A percentile compares a stretch with the other conserved stretches of the same genome.
Evolutionary conservation across 192 early-diverging fungal genomes (phyloP).

Genomic region (Coemansia sp.): DNA sequence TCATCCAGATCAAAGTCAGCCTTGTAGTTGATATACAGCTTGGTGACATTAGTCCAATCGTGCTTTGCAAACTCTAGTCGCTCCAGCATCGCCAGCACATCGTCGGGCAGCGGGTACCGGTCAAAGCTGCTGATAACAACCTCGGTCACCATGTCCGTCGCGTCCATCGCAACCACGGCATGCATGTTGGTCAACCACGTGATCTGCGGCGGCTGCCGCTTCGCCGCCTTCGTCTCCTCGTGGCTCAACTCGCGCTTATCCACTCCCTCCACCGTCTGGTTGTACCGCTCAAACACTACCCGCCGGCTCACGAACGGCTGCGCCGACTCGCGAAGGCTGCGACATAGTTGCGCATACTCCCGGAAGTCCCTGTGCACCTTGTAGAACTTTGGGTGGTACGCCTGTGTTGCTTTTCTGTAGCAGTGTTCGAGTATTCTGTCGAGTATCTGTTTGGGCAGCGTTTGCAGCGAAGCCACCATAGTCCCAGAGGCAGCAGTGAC

Average conservation of each 20-base stretch:
- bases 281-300: slow-evolving; percentile 42
- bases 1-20: slow-evolving; percentile 37
- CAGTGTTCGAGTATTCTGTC: slow-evolving; percentile 25
- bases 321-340: slow-evolving; percentile 18
- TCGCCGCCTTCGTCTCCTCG: slow-evolving; percentile 23
- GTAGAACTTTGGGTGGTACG: slow-evolving; percentile 27
- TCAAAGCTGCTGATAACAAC: slow-evolving; percentile 24
- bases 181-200: slow-evolving; percentile 31
- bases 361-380: slow-evolving; percentile 14
- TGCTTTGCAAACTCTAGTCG: slow-evolving; percentile 16
- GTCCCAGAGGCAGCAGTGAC: background rate
- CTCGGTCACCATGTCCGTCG: slow-evolving; percentile 7
- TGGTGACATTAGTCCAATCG: slow-evolving; percentile 13
- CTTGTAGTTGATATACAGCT: slow-evolving; percentile 21
- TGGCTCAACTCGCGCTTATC: slow-evolving; percentile 14
- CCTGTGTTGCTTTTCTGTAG: slow-evolving; percentile 13
- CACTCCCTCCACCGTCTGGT: slow-evolving; percentile 20
- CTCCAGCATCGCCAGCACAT: slow-evolving; percentile 24
- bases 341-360: slow-evolving; percentile 21
- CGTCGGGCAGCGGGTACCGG: slow-evolving; percentile 30
- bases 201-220: slow-evolving; percentile 16
- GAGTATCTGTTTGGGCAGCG: slow-evolving; percentile 35
- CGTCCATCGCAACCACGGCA: background rate
- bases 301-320: slow-evolving; percentile 13
- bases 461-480: slow-evolving; percentile 28